Base-by-base conservation (phyloP, 768 basidiomycete species). In the Lactarius tabidus region DNA sequence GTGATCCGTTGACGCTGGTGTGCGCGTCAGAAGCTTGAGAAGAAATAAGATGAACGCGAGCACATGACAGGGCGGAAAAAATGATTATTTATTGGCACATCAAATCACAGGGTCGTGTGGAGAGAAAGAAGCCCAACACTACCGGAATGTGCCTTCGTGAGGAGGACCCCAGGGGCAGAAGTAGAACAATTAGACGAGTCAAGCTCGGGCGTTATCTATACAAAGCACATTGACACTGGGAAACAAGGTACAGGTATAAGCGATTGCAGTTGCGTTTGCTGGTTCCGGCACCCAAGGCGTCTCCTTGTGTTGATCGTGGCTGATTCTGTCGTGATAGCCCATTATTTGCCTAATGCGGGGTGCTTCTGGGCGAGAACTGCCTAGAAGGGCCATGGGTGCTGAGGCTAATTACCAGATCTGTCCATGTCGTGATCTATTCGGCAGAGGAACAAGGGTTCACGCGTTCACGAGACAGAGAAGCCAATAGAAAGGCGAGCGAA, bases 21-120 rank as follows among this genome's bases (percentile, higher is more conserved):
- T 41, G 54, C 59, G 63, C 66, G 63, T 41, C 66, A 67, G 66
- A 67, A 67, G 58, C 20, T 2, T 12, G 52, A 63, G 48, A 7
- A n/a, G n/a, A 12, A 51, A 14, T 31, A 26, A 59, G 63, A 60
- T 57, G 63, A 65, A 54, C 36, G 41, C 18, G 62, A 31, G 67
- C 54, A 68, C 51, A 59, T 54, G 59, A 52, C 60, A 20, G 60
- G 62, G 60, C 23, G 23, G 39, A 45, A 55, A 62, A 58, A 66
- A 54, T 39, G n/a, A 62, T 28, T 33, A 35, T 35, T 41, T 45
- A 28, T 66, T 66, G 60, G 29, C 65, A 62, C 65, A 57, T 29
- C 33, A 43, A 58, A 66, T 62, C 57, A 53, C 51, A 58, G 65
- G 52, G 39, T 45, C 48, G 62, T 38, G 35, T 66, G 60, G 38